These are phyloP conservation scores for Ceratobasidium sp. DNA, from an alignment of 1,284 basidiomycete genomes.

Conservation along the genomic window DNA sequence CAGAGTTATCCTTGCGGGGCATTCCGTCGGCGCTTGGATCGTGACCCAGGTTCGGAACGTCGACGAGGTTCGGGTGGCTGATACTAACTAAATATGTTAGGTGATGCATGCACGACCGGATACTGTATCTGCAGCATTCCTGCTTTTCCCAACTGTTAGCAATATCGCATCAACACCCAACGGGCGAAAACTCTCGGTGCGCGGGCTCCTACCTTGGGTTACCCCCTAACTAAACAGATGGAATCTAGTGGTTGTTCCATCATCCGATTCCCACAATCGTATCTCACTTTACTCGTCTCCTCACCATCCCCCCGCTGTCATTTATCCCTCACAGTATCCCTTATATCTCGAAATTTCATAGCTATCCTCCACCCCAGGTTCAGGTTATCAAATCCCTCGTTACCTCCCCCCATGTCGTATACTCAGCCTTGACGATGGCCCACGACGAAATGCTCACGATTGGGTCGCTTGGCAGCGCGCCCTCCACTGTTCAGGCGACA, in stretches of 20 bases:
- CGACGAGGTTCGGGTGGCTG: slow-evolving; percentile 15
- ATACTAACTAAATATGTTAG: slow-evolving; percentile 54
- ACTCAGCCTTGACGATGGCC: slow-evolving; percentile 68
- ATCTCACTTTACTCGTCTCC: slow-evolving; percentile 57
- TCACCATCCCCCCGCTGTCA: slow-evolving; percentile 50
- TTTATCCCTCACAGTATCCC: slow-evolving; percentile 57
- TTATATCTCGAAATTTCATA: slow-evolving; percentile 51
- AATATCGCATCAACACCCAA: slow-evolving; percentile 70
- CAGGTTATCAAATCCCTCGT: slow-evolving; percentile 65
- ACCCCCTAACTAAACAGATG: slow-evolving; percentile 6
- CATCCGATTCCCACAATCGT: slow-evolving; percentile 63
- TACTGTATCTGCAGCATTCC: slow-evolving; percentile 60
- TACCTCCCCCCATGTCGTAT: slow-evolving; percentile 63
- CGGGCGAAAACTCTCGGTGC: slow-evolving; percentile 61
- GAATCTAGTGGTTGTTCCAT: slow-evolving; percentile 65
- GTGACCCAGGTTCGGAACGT: slow-evolving; percentile 63
- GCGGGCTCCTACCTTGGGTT: slow-evolving; percentile 42
- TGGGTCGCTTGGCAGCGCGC: slow-evolving; percentile 61
- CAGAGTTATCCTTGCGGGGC: slow-evolving; percentile 66
- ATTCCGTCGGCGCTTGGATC: slow-evolving; percentile 75
- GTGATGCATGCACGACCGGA: slow-evolving; percentile 64
- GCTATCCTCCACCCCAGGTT: slow-evolving; percentile 66
- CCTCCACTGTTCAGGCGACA: slow-evolving; percentile 55
- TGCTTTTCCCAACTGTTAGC: slow-evolving; percentile 72
- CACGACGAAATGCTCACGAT: slow-evolving; percentile 73